Percentiles rank a stretch among this genome's conserved stretches.
phyloP scores from a whole-genome alignment of 164 flowering plant genomes.

The Berberis thunbergii region DNA sequence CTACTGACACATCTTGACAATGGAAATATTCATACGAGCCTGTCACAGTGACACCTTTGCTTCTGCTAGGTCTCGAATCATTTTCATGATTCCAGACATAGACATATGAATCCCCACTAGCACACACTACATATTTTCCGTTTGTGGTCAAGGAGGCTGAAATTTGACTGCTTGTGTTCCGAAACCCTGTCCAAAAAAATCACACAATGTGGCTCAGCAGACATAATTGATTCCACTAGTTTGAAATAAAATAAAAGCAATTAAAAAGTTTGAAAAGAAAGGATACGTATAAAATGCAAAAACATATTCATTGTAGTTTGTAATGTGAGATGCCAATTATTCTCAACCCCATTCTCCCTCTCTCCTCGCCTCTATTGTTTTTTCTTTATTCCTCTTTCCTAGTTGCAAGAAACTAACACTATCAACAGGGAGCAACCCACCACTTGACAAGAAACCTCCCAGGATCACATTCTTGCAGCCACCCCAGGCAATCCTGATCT shows the following conservation, averaged over 20 bases:
- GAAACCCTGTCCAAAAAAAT: constrained; percentile 51
- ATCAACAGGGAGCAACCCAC: too few species aligned
- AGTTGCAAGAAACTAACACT: too few species aligned
- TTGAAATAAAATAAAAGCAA: neutral
- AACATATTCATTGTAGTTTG: too few species aligned
- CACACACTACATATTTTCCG: constrained; percentile 78
- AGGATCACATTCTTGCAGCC: too few species aligned
- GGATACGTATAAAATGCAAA: too few species aligned
- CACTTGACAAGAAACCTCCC: too few species aligned
- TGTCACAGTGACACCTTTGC: constrained; percentile 59
- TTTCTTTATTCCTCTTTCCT: too few species aligned
- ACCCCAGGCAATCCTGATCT: too few species aligned
- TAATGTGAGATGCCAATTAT: too few species aligned
- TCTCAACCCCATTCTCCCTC: too few species aligned
- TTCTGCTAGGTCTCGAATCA: constrained; percentile 63
- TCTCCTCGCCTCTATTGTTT: too few species aligned
- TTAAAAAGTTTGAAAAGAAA: neutral
- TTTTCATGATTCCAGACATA: constrained; percentile 85
- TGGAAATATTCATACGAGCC: constrained; percentile 82
- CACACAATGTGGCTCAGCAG: neutral
- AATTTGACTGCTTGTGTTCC: constrained; percentile 88
- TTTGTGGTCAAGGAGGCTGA: constrained; percentile 71
- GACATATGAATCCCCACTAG: constrained; percentile 92
- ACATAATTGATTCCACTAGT: neutral
- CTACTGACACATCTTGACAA: constrained; percentile 82